phyloP scores from a whole-genome alignment of 2,329 filamentous ascomycete genomes.

The Neopestalotiopsis clavispora region DNA sequence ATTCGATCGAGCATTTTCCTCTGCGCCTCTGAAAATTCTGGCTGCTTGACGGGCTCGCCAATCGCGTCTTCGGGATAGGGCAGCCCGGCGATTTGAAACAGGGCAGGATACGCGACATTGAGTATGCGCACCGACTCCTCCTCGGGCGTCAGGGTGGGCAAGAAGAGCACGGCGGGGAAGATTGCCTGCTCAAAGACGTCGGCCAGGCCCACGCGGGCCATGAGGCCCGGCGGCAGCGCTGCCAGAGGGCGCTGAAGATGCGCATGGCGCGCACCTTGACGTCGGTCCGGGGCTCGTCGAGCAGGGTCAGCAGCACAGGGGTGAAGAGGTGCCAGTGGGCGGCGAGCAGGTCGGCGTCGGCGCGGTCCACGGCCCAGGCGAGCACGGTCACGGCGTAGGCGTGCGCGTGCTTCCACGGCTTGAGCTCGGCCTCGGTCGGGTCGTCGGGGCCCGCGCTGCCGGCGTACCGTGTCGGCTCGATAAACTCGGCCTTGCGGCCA shows the following conservation, averaged over 20 bases:
- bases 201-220: slow-evolving; percentile 68
- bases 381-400: slow-evolving; percentile 60
- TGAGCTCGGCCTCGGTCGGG: slow-evolving; percentile 41
- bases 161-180: slow-evolving; percentile 73
- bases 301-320: slow-evolving; percentile 71
- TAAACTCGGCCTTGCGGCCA: slow-evolving; percentile 58
- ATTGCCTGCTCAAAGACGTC: slow-evolving; percentile 72
- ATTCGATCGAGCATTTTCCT: slow-evolving; percentile 56
- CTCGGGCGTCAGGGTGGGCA: slow-evolving; percentile 79
- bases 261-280: slow-evolving; percentile 62
- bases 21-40: slow-evolving; percentile 28
- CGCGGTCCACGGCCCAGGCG: slow-evolving; percentile 61
- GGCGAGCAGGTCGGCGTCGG: slow-evolving; percentile 51
- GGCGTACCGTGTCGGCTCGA: slow-evolving; percentile 41
- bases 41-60: slow-evolving; percentile 18
- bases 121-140: slow-evolving; percentile 71
- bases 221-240: slow-evolving; percentile 54
- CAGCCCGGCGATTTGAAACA: slow-evolving; percentile 62
- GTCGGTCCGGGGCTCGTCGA: slow-evolving; percentile 64
- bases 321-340: slow-evolving; percentile 71
- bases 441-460: slow-evolving; percentile 39
- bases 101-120: slow-evolving; percentile 65
- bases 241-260: slow-evolving; percentile 59
- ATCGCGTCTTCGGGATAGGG: slow-evolving; percentile 20
- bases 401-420: slow-evolving; percentile 66